These are phyloP conservation scores for Posidonia australis DNA, from an alignment of 106 monocot genomes.

Conservation along the genomic window DNA sequence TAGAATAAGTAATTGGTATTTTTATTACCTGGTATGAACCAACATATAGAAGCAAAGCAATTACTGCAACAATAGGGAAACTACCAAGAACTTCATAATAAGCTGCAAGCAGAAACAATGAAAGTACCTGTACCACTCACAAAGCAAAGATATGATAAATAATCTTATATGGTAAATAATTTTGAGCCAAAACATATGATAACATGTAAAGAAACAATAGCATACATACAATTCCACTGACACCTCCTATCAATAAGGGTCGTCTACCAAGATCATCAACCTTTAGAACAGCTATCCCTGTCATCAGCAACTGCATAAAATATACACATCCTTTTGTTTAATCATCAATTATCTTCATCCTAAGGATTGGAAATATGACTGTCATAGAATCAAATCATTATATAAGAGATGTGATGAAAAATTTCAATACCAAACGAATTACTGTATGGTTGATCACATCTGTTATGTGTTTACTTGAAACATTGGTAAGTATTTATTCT, in stretches of 20 bases:
- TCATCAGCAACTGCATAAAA: conserved; percentile 76
- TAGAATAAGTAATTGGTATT: background rate
- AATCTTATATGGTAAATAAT: background rate
- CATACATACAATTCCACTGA: conserved; percentile 80
- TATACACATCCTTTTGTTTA: background rate
- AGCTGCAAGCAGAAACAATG: conserved; percentile 81
- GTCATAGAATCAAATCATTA: no score
- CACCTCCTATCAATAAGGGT: conserved; percentile 75
- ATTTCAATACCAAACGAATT: no score
- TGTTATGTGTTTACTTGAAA: no score
- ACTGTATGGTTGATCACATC: no score
- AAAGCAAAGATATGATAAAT: background rate
- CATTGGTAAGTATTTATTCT: no score
- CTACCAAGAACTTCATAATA: conserved; percentile 78
- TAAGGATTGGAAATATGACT: no score
- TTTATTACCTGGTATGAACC: conserved; percentile 82
- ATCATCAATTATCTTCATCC: background rate
- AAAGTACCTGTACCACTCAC: conserved; percentile 51
- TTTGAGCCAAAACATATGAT: background rate
- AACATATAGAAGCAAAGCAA: conserved; percentile 92
- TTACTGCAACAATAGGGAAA: conserved; percentile 71
- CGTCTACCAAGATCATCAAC: conserved; percentile 90
- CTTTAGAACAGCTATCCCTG: conserved; percentile 84
- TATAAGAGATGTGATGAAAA: no score
- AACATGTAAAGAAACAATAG: background rate